phyloP scores from a whole-genome alignment of 768 basidiomycete genomes.

The Tricholoma sp. region DNA sequence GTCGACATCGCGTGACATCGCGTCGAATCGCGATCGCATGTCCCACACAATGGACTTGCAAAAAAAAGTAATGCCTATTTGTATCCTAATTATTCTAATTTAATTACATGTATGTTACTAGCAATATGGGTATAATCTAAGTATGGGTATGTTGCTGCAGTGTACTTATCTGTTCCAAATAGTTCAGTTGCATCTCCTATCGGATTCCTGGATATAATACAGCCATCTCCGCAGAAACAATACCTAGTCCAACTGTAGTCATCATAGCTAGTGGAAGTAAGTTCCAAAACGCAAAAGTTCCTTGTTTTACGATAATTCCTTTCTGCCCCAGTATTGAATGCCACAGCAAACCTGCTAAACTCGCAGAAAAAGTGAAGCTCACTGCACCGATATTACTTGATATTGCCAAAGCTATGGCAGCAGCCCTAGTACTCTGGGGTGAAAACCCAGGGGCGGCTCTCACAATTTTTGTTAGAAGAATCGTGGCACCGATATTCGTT shows the following conservation, averaged over 20 bases:
- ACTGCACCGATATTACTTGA: constrained; percentile 94
- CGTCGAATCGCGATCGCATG: no score
- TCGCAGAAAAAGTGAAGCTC: constrained; percentile 85
- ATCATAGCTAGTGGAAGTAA: constrained; percentile 57
- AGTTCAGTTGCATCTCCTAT: neutral
- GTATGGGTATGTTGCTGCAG: no score
- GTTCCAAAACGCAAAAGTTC: constrained; percentile 74
- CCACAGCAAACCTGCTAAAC: constrained; percentile 92
- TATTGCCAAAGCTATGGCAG: constrained; percentile 73
- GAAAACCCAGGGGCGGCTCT: constrained; percentile 43
- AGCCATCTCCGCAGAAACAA: constrained; percentile 77
- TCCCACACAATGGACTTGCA: no score
- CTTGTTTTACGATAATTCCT: constrained; percentile 53
- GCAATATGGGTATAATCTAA: neutral
- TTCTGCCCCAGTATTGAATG: constrained; percentile 68
- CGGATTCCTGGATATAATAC: constrained; percentile 32
- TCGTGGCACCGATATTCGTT: constrained; percentile 31
- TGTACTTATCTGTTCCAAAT: neutral
- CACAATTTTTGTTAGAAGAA: constrained; percentile 80
- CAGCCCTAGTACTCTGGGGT: constrained; percentile 38
- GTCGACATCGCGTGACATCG: no score
- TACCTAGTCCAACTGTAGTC: constrained; percentile 59
- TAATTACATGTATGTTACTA: no score
- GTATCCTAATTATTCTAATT: no score
- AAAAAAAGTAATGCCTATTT: no score